phyloP scores from a whole-genome alignment of 2,329 filamentous ascomycete genomes.

The Clonostachys rosea region DNA sequence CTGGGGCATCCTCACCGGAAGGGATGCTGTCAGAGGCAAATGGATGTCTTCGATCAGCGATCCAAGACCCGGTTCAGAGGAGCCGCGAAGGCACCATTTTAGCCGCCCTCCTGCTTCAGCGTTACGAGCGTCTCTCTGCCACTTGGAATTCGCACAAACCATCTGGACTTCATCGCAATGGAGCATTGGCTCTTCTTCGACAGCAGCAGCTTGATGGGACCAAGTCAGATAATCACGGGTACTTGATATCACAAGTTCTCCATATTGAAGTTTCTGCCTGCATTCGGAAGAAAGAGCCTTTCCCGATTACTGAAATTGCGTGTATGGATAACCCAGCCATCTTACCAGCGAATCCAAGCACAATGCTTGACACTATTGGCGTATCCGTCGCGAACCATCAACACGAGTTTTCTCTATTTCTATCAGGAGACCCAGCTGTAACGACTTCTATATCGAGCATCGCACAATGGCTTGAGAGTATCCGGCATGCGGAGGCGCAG shows the following conservation, averaged over 20 bases:
- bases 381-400: slow-evolving; percentile 6
- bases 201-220: slow-evolving; percentile 2
- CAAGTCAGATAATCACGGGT: slow-evolving; percentile 5
- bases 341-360: slow-evolving; percentile 7
- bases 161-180: slow-evolving; percentile 7
- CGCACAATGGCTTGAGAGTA: slow-evolving; percentile 5
- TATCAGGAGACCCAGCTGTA: slow-evolving; percentile 2
- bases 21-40: slow-evolving; percentile 5
- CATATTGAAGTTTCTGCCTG: slow-evolving; percentile 8
- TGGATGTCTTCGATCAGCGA: slow-evolving; percentile 5
- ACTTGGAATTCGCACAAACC: slow-evolving; percentile 4
- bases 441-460: background rate
- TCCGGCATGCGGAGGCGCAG: slow-evolving; percentile 4
- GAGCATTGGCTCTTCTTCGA: slow-evolving; percentile 8
- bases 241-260: slow-evolving; percentile 6
- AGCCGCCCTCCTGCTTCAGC: slow-evolving; percentile 7
- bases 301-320: background rate
- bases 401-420: slow-evolving; percentile 1
- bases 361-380: slow-evolving; percentile 8
- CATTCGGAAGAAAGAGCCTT: slow-evolving; percentile 1
- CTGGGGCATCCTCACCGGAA: slow-evolving; percentile 5
- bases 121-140: slow-evolving; percentile 8
- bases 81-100: slow-evolving; percentile 7
- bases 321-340: slow-evolving; percentile 4
- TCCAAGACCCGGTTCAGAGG: slow-evolving; percentile 7